A percentile compares a stretch with the other conserved stretches of the same genome.
These are phyloP conservation scores for Spatholobus suberectus DNA, from an alignment of 306 rosid genomes.

Conservation along the genomic window DNA sequence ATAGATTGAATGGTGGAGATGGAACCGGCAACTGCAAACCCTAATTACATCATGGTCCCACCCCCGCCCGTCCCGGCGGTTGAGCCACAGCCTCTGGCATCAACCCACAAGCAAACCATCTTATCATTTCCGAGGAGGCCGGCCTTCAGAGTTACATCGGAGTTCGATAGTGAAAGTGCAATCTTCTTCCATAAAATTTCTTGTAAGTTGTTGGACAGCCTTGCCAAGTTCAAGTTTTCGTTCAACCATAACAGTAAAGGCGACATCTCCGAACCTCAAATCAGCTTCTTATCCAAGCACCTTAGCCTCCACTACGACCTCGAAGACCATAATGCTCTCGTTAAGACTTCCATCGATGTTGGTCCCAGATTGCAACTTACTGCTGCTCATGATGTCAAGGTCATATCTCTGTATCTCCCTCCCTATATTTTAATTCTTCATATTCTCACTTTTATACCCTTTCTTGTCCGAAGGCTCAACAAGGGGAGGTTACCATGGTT, in stretches of 20 bases:
- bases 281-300: constrained; percentile 69
- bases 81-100: constrained; percentile 32
- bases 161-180: constrained; percentile 88
- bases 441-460: not conserved
- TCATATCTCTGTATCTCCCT: constrained; percentile 1
- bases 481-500: constrained; percentile 71
- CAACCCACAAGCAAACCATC: constrained; percentile 37
- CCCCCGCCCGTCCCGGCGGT: constrained; percentile 23
- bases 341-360: constrained; percentile 67
- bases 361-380: constrained; percentile 66
- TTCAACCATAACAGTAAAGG: constrained; percentile 70
- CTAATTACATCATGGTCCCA: constrained; percentile 40
- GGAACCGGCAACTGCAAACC: constrained; percentile 52
- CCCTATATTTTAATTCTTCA: not conserved
- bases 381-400: constrained; percentile 85
- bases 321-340: constrained; percentile 67
- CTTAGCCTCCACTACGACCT: constrained; percentile 69
- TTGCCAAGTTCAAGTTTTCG: constrained; percentile 80
- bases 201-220: constrained; percentile 74
- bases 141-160: constrained; percentile 66
- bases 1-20: constrained; percentile 43
- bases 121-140: constrained; percentile 66
- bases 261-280: constrained; percentile 66
- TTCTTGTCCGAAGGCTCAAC: constrained; percentile 59
- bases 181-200: constrained; percentile 78